A percentile compares a stretch with the other conserved stretches of the same genome.
Evolutionary conservation across 2,329 filamentous ascomycete genomes (phyloP).

Genomic region (Colletotrichum euphorbiae): DNA sequence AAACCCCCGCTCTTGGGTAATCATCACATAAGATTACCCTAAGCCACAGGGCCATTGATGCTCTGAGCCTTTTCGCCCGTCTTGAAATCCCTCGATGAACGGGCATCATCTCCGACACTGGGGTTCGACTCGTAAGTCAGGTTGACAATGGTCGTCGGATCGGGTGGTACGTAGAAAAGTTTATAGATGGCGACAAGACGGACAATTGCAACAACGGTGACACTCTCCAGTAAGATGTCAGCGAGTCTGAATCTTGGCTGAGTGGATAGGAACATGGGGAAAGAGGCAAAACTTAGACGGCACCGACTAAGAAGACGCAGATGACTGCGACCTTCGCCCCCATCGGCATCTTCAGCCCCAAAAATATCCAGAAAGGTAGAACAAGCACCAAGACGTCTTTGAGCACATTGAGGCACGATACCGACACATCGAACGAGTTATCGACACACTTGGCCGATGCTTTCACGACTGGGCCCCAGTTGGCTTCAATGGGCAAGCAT

Average conservation of each 20-base stretch:
- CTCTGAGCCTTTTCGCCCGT: conserved; percentile 14
- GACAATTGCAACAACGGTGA: conserved; percentile 48
- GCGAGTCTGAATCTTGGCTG: neutral
- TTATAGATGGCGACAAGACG: conserved; percentile 48
- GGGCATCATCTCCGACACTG: conserved; percentile 10
- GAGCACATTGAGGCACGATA: conserved; percentile 46
- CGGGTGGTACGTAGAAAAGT: conserved; percentile 42
- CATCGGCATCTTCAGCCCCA: conserved; percentile 52
- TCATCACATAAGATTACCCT: neutral
- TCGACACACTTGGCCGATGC: conserved; percentile 29
- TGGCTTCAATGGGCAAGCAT: conserved; percentile 48
- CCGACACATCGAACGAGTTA: conserved; percentile 22
- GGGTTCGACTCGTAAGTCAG: conserved; percentile 18
- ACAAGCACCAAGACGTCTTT: conserved; percentile 50
- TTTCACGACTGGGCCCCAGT: conserved; percentile 45
- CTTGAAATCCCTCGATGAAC: conserved; percentile 23
- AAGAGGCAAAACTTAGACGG: conserved; percentile 46
- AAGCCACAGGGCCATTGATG: conserved; percentile 6
- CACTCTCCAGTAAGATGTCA: conserved; percentile 41
- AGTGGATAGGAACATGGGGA: neutral
- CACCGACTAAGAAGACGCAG: conserved; percentile 53
- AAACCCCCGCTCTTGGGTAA: conserved; percentile 1
- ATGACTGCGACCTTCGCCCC: conserved; percentile 54
- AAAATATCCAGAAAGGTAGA: conserved; percentile 55
- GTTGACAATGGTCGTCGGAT: conserved; percentile 46